A percentile compares a stretch with the other conserved stretches of the same genome.
Evolutionary conservation across 306 rosid genomes (phyloP).

Genomic region (Quercus cerris): DNA sequence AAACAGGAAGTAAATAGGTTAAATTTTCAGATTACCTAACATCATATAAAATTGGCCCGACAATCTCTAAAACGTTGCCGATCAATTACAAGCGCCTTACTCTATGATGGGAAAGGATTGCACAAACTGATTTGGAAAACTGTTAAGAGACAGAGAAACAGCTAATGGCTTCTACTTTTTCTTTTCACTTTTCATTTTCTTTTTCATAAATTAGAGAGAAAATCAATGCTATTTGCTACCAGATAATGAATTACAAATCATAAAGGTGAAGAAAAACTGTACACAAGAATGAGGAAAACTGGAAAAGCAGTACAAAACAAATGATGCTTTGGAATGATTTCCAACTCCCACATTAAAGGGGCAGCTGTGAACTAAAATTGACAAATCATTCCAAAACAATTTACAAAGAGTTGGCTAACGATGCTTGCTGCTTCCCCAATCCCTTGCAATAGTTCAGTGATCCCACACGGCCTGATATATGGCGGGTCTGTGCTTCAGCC

Average conservation of each 20-base stretch:
- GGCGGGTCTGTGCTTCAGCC: constrained; percentile 90
- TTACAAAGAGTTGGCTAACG: constrained; percentile 21
- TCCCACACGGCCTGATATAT: constrained; percentile 83
- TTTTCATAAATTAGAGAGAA: constrained; percentile 37
- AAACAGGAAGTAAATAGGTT: no score
- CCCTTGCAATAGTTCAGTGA: constrained; percentile 54
- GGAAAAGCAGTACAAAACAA: constrained; percentile 32
- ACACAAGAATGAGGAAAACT: constrained; percentile 60
- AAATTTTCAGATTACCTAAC: no score
- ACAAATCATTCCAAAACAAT: constrained; percentile 49
- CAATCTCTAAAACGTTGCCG: no score
- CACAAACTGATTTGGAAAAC: not conserved
- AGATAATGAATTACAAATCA: constrained; percentile 56
- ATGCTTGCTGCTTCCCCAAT: constrained; percentile 35
- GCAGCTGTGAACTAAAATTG: constrained; percentile 42
- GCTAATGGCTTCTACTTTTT: not conserved
- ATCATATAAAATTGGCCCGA: no score
- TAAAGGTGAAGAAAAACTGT: constrained; percentile 59
- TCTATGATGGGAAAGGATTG: not conserved
- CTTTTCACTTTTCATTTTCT: constrained; percentile 3
- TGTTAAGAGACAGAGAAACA: not conserved
- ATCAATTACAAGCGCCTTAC: not conserved
- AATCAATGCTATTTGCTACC: constrained; percentile 51
- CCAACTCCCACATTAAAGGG: constrained; percentile 58
- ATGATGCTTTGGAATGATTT: constrained; percentile 44